Conservation (phyloP, 78 protist genomes). For the Speleostelium caveatum region DNA sequence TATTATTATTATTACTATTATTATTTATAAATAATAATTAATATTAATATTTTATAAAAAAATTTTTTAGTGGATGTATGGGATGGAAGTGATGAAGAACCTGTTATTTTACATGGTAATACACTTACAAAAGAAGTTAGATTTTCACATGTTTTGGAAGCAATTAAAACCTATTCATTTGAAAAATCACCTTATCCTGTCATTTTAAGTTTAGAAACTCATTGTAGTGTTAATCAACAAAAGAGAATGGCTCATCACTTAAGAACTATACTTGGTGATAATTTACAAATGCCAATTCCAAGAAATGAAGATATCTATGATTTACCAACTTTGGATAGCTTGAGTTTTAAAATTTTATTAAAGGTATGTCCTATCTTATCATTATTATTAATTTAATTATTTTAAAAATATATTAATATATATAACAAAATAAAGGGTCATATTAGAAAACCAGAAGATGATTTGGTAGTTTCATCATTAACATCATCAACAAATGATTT, state of each 20-base stretch:
- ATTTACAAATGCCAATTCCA: too few relatives aligned
- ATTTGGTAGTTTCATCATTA: neutral
- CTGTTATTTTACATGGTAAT: slow-evolving; percentile 93
- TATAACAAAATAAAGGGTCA: too few relatives aligned
- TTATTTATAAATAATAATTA: neutral
- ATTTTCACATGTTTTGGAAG: slow-evolving; percentile 76
- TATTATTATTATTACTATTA: slow-evolving; percentile 2
- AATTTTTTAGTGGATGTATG: slow-evolving; percentile 92
- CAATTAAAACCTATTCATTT: slow-evolving; percentile 78
- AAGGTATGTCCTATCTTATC: too few relatives aligned
- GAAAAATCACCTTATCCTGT: slow-evolving; percentile 88
- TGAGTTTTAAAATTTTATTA: too few relatives aligned
- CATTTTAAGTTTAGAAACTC: slow-evolving; percentile 90
- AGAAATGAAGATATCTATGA: too few relatives aligned
- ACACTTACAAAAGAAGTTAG: slow-evolving; percentile 88
- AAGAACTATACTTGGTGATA: slow-evolving; percentile 29
- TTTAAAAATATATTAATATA: too few relatives aligned
- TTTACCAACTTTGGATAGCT: too few relatives aligned
- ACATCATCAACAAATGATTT: neutral
- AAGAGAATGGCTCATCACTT: slow-evolving; percentile 59
- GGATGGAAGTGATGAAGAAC: slow-evolving; percentile 93
- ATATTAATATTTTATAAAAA: neutral
- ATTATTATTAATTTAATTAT: too few relatives aligned
- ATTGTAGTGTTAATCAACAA: slow-evolving; percentile 72
- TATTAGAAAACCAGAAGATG: too few relatives aligned